Conservation (phyloP, 2,329 filamentous ascomycete species). For the Colletotrichum sidae region DNA sequence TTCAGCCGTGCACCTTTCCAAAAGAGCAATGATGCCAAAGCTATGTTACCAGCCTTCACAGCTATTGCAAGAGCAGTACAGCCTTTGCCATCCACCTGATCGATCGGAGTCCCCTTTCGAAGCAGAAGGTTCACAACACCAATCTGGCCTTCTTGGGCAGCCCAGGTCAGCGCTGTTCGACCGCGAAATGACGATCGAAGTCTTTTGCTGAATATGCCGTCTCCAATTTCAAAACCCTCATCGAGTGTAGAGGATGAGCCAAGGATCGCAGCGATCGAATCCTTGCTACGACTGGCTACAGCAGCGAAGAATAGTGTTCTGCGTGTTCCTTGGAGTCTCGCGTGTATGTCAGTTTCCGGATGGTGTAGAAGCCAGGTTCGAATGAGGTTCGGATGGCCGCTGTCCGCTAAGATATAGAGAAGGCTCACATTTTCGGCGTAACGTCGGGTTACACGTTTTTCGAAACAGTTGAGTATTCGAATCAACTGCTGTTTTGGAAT, state of each 20-base stretch:
- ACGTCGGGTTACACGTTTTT: slow-evolving; percentile 41
- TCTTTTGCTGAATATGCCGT: neutral
- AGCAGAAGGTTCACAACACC: neutral
- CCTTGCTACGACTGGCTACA: neutral
- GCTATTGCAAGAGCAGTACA: neutral
- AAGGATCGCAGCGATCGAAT: neutral
- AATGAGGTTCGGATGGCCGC: slow-evolving; percentile 43
- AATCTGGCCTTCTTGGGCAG: neutral
- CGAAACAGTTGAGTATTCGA: slow-evolving; percentile 44
- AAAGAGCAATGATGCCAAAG: neutral
- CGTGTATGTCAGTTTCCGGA: neutral
- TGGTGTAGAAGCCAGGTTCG: slow-evolving; percentile 39
- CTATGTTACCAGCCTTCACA: neutral
- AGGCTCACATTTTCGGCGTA: slow-evolving; percentile 43
- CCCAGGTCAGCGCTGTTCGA: neutral
- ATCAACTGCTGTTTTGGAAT: slow-evolving; percentile 47
- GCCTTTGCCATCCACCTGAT: neutral
- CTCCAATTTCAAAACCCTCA: neutral
- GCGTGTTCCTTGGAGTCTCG: neutral
- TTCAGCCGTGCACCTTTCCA: neutral
- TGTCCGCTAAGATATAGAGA: slow-evolving; percentile 51
- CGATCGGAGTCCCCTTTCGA: neutral
- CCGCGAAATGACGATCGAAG: neutral
- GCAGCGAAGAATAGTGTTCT: neutral
- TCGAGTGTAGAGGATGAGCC: neutral